phyloP scores from a whole-genome alignment of 1,284 basidiomycete species.

The Coniferiporia weirii region DNA sequence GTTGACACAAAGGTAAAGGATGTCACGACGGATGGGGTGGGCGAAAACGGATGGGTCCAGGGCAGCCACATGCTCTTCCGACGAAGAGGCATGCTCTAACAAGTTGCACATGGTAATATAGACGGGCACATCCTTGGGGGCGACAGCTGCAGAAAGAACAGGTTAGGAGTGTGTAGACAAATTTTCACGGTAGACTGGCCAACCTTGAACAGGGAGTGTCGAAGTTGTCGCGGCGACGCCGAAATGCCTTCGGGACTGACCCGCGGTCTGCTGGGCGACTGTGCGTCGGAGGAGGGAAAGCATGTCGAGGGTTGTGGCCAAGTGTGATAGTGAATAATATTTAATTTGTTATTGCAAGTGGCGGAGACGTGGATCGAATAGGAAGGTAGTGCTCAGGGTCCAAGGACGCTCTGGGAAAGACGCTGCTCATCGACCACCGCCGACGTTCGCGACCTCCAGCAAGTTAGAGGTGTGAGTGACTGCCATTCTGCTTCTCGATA shows the following conservation, averaged over 20 bases:
- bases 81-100: slow-evolving; percentile 33
- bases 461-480: slow-evolving; percentile 15
- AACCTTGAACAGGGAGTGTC: background rate
- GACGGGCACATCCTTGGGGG: slow-evolving; percentile 26
- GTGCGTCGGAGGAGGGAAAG: slow-evolving; percentile 9
- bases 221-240: background rate
- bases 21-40: slow-evolving; percentile 83
- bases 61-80: slow-evolving; percentile 53
- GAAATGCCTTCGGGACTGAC: background rate
- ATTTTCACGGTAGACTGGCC: background rate
- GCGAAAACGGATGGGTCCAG: slow-evolving; percentile 83
- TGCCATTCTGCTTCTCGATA: background rate
- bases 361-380: background rate
- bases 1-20: slow-evolving; percentile 89
- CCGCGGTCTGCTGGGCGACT: background rate
- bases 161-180: slow-evolving; percentile 30
- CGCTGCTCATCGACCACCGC: no score
- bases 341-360: background rate
- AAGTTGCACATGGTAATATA: slow-evolving; percentile 57
- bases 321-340: no score
- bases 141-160: slow-evolving; percentile 19
- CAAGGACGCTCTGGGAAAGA: background rate
- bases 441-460: slow-evolving; percentile 12
- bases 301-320: slow-evolving; percentile 11
- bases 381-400: background rate